phyloP scores from a whole-genome alignment of 768 basidiomycete species.

The Leucogyrophana mollusca region DNA sequence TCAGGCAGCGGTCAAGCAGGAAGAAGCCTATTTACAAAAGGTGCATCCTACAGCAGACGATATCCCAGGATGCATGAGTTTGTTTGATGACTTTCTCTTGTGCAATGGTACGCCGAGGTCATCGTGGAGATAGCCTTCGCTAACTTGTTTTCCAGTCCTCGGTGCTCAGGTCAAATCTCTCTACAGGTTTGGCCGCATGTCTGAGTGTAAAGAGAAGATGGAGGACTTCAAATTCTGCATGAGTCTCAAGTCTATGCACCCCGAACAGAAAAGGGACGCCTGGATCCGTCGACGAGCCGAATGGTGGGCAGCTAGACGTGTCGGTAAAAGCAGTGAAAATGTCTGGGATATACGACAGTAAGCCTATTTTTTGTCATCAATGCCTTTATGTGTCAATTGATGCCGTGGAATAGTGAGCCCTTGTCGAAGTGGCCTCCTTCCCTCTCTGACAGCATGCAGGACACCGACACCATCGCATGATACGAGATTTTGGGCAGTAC shows the following conservation, averaged over 20 bases:
- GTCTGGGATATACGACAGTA: slow-evolving; percentile 90
- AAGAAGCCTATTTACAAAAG: slow-evolving; percentile 60
- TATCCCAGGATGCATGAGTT: slow-evolving; percentile 76
- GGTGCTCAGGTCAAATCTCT: slow-evolving; percentile 79
- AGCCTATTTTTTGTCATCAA: slow-evolving; percentile 21
- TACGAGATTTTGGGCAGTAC: not conserved
- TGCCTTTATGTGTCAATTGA: not conserved
- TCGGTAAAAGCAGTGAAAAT: slow-evolving; percentile 86
- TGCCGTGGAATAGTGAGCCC: slow-evolving; percentile 14
- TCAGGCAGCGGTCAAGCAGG: slow-evolving; percentile 60
- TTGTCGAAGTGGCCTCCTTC: slow-evolving; percentile 27
- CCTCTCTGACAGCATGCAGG: slow-evolving; percentile 19
- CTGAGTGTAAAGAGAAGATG: slow-evolving; percentile 72
- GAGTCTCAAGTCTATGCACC: slow-evolving; percentile 73
- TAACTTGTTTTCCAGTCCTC: slow-evolving; percentile 50
- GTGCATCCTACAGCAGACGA: slow-evolving; percentile 77
- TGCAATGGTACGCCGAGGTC: slow-evolving; percentile 56
- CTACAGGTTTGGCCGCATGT: slow-evolving; percentile 79
- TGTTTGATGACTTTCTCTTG: slow-evolving; percentile 69
- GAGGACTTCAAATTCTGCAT: slow-evolving; percentile 97
- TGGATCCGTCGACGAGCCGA: slow-evolving; percentile 89
- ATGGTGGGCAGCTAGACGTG: slow-evolving; percentile 86
- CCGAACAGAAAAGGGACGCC: slow-evolving; percentile 72
- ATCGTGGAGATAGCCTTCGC: not conserved
- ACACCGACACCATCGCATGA: slow-evolving; percentile 22